Base-by-base conservation (phyloP, 495 filamentous ascomycete species). In the Penicillium paxilli region DNA sequence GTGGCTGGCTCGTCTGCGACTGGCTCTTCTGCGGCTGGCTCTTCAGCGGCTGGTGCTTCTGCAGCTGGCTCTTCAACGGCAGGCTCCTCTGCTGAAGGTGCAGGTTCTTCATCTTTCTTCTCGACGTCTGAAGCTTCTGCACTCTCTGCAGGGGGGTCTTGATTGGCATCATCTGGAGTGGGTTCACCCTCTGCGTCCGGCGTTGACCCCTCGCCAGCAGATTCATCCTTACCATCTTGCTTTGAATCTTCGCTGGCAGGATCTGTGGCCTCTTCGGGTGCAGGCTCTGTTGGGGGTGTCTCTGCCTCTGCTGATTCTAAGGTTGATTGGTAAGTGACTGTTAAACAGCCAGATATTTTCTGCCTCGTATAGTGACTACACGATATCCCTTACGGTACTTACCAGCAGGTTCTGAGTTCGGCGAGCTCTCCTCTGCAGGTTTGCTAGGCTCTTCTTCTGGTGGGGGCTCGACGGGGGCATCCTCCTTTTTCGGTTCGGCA, bases 321-420 rank as follows among this genome's bases (percentile, higher is more conserved):
- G 42, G n/a, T 51, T 47, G 23, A 14, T 19, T 46, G 23, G 50
- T 68, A 40, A 70, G 56, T 52, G 30, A 22, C 40, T 47, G 11
- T 42, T 46, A 12, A 19, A 25, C 35, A 33, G 14, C 12, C 45
- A 35, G 48, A 44, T 19, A 19, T 30, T 44, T 37, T 14, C 16
- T 47, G 47, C 19, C 37, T 20, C 19, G 2, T 7, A 41, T 47
- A 28, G 4, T 30, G 9, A 21, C 42, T 21, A 21, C 28, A 21
- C 42, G 21, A 46, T 24, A 38, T 38, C 17, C 28, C 1, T 45
- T 22, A 8, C n/a, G n/a, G 45, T 38, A 67, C 67, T 53, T 64
- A 74, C 67, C 69, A 60, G 56, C 55, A 60, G 61, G 47, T 28
- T 71, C 68, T 44, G 58, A 47, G 16, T 61, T 25, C 46, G 67